A percentile compares a stretch with the other conserved stretches of the same genome.
Conservation (phyloP, 495 filamentous ascomycete species). For the Aspergillus haitiensis region DNA sequence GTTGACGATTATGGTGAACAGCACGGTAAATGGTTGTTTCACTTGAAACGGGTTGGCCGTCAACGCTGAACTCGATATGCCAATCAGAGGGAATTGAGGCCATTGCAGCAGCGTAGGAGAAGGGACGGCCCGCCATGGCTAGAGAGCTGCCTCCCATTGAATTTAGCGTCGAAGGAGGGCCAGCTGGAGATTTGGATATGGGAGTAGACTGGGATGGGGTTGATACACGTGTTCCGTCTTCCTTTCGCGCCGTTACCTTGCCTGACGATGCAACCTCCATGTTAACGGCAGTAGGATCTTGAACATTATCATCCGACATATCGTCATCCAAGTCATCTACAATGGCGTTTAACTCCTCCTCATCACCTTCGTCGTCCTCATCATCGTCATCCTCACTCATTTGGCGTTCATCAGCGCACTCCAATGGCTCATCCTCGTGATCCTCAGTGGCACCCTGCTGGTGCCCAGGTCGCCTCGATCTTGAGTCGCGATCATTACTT, state of each 20-base stretch:
- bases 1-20: slow-evolving; percentile 70
- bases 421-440: slow-evolving; percentile 63
- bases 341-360: slow-evolving; percentile 75
- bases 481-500: slow-evolving; percentile 27
- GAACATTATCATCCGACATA: slow-evolving; percentile 68
- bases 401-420: slow-evolving; percentile 93
- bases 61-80: slow-evolving; percentile 95
- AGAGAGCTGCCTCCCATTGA: slow-evolving; percentile 40
- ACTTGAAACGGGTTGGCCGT: slow-evolving; percentile 77
- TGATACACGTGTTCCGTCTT: slow-evolving; percentile 86
- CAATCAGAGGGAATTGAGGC: slow-evolving; percentile 78
- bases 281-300: slow-evolving; percentile 86
- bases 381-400: slow-evolving; percentile 72
- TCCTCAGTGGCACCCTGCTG: slow-evolving; percentile 55
- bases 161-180: slow-evolving; percentile 35
- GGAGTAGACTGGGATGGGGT: slow-evolving; percentile 73
- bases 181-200: slow-evolving; percentile 48
- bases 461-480: slow-evolving; percentile 53
- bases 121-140: slow-evolving; percentile 47
- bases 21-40: slow-evolving; percentile 97
- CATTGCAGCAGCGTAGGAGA: slow-evolving; percentile 79
- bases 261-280: slow-evolving; percentile 88
- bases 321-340: slow-evolving; percentile 90
- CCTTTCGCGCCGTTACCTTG: slow-evolving; percentile 93
- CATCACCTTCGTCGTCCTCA: slow-evolving; percentile 65